These are phyloP conservation scores for Herpotrichia juniperi DNA, from an alignment of 2,329 filamentous ascomycete genomes.

Conservation along the genomic window DNA sequence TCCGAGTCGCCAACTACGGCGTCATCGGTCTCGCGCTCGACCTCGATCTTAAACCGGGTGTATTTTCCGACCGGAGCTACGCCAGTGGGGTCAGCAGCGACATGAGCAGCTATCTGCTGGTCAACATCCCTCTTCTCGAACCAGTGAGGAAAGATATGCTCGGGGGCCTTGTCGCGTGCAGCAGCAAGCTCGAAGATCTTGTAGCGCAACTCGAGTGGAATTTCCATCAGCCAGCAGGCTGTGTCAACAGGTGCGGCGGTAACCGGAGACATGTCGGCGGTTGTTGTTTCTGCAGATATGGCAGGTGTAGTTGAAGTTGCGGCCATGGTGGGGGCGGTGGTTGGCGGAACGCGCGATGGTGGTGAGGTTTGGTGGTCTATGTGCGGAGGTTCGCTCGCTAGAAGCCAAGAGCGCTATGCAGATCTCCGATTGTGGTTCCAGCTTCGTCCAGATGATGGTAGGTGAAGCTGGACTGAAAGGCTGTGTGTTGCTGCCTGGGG, in stretches of 20 bases:
- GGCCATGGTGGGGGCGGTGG: slow-evolving; percentile 10
- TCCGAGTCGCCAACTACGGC: slow-evolving; percentile 10
- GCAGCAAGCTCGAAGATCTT: slow-evolving; percentile 32
- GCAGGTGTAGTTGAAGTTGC: slow-evolving; percentile 1
- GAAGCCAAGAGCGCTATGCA: neutral
- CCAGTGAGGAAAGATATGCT: slow-evolving; percentile 38
- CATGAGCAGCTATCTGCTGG: slow-evolving; percentile 17
- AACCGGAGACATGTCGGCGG: slow-evolving; percentile 2
- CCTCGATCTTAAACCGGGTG: slow-evolving; percentile 5
- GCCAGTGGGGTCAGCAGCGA: slow-evolving; percentile 15
- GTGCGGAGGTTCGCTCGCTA: no score
- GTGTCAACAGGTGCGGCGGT: slow-evolving; percentile 2
- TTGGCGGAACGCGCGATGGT: slow-evolving; percentile 1
- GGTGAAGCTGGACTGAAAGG: slow-evolving; percentile 6
- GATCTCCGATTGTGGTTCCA: neutral
- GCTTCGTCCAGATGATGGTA: neutral
- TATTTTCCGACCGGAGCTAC: slow-evolving; percentile 14
- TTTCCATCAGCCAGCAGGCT: slow-evolving; percentile 17
- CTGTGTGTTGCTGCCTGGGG: slow-evolving; percentile 24
- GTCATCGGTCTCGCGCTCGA: slow-evolving; percentile 14
- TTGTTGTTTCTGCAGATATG: neutral
- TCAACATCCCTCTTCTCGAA: slow-evolving; percentile 42
- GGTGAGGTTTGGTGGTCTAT: neutral
- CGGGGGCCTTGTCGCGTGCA: slow-evolving; percentile 20
- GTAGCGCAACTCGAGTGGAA: slow-evolving; percentile 42